Evolutionary conservation across 805 yeast genomes (phyloP), one percentile per base, ranked within the genome.

Genomic region (Lachancea sp.): DNA sequence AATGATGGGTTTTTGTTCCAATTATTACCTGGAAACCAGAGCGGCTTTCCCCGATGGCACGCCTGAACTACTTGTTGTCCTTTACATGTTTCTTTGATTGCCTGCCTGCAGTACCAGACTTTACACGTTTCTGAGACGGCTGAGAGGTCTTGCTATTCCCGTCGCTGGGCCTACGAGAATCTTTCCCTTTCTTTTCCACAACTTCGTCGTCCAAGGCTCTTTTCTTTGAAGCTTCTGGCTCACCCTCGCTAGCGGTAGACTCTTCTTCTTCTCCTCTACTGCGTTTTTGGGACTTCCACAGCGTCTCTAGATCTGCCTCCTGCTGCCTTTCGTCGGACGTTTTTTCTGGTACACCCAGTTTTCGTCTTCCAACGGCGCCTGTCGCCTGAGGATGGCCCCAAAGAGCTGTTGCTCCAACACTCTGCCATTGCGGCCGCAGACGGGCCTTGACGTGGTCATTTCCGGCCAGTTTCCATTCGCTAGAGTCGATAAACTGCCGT

Each of bases 401-500:
- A 68, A 64, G 10, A 55, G 40, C 31, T 29, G 42, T 26, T 45
- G 45, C 17, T n/a, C 46, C 54, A 3, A 50, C 43, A 11, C 45
- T 39, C 12, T 47, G 41, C 11, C 48, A 26, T 53, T 38, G 52
- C 38, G 58, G 67, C 66, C 33, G 65, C 44, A 49, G 54, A 18
- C 26, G 36, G 3, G 42, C 26, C 19, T 35, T 33, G 16, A 43
- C 15, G 13, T 15, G 18, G 18, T 47, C 59, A 5, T 60, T 55
- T 3, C 49, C 49, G 3, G 51, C 49, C 5, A 62, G 52, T 37
- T 54, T 59, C 64, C 66, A 62, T 41, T 62, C 66, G 9, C 65
- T 60, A 3, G 59, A 47, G 38, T 80, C 86, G 36, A 64, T 66
- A 13, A 74, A 61, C 44, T 70, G 74, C 38, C 58, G 65, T 44